These are phyloP conservation scores for Populus nigra DNA, from an alignment of 345 rosid species.

Conservation along the genomic window DNA sequence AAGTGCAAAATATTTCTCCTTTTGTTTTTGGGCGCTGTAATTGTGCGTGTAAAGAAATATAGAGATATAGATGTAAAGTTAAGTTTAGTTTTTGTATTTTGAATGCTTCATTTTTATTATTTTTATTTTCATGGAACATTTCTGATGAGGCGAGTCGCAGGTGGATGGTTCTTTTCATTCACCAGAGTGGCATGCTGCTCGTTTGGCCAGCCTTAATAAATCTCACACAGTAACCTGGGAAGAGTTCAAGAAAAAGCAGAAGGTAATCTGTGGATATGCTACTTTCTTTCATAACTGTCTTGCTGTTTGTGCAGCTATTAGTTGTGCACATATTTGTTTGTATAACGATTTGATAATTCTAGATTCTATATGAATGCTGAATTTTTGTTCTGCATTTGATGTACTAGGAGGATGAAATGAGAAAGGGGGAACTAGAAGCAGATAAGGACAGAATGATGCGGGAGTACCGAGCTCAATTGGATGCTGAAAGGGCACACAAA, in stretches of 20 bases:
- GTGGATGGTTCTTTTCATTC: conserved; percentile 99
- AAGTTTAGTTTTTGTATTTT: background rate
- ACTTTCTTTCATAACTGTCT: background rate
- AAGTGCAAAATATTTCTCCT: background rate
- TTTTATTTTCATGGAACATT: conserved; percentile 41
- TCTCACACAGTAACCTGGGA: conserved; percentile 95
- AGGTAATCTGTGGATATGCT: conserved; percentile 43
- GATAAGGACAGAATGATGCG: conserved; percentile 96
- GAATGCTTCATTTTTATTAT: background rate
- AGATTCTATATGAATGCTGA: background rate
- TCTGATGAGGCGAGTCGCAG: conserved; percentile 97
- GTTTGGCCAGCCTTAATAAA: conserved; percentile 94
- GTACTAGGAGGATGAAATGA: conserved; percentile 82
- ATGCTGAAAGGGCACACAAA: conserved; percentile 92
- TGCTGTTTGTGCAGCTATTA: background rate
- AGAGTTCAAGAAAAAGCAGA: conserved; percentile 82
- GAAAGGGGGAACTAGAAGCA: conserved; percentile 80
- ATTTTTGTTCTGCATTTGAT: conserved; percentile 3
- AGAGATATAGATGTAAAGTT: background rate
- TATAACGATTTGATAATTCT: background rate
- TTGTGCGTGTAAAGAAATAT: background rate
- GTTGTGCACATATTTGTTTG: background rate
- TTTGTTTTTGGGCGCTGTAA: background rate
- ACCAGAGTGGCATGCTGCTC: conserved; percentile 99
- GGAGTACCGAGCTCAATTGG: conserved; percentile 94